Evolutionary conservation across 768 basidiomycete genomes (phyloP).

Genomic region (Suillus discolor): DNA sequence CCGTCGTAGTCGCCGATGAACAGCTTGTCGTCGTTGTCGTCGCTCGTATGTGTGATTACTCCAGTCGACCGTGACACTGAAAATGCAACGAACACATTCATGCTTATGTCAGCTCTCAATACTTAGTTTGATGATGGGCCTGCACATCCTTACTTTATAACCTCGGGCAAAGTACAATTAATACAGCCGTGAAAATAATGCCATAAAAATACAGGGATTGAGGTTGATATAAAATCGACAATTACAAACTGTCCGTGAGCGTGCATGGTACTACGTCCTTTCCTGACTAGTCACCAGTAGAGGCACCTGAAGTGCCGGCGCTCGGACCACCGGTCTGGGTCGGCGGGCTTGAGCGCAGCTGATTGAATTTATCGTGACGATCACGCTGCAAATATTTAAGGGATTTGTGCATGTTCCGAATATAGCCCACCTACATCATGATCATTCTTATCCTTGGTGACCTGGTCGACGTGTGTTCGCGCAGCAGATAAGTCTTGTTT

Average conservation of each 20-base stretch:
- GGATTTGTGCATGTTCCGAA: background rate
- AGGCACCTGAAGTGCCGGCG: background rate
- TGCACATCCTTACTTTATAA: background rate
- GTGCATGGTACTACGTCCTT: background rate
- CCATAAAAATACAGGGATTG: background rate
- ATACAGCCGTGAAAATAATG: background rate
- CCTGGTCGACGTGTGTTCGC: constrained; percentile 21
- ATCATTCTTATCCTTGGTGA: constrained; percentile 21
- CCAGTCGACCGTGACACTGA: background rate
- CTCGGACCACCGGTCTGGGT: background rate
- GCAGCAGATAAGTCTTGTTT: constrained; percentile 20
- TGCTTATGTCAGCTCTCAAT: constrained; percentile 4
- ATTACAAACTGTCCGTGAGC: background rate
- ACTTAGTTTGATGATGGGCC: no score
- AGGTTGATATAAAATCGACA: background rate
- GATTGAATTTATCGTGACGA: constrained; percentile 20
- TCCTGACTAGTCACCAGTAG: constrained; percentile 4
- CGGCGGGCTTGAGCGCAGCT: constrained; percentile 11
- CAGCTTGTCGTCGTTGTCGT: constrained; percentile 23
- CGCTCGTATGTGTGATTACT: constrained; percentile 4
- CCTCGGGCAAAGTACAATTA: background rate
- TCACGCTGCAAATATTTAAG: constrained; percentile 16
- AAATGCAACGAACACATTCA: constrained; percentile 5
- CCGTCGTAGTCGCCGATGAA: constrained; percentile 14
- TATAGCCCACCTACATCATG: constrained; percentile 23